phyloP scores from a whole-genome alignment of 805 yeast genomes.

The Saccharomyces paradoxus region DNA sequence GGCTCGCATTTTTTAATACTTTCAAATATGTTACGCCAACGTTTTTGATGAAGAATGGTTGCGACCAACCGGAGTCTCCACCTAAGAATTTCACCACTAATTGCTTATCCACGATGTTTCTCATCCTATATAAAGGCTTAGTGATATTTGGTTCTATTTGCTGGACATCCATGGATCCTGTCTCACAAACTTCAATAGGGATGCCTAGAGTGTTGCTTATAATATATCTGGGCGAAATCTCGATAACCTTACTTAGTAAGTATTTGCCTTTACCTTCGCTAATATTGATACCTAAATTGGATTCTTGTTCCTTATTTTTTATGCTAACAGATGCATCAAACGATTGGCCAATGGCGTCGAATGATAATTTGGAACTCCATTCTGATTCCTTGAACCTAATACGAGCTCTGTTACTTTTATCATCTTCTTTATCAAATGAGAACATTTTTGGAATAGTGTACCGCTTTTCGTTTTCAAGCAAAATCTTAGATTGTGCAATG shows the following conservation, averaged over 20 bases:
- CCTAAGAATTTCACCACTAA: constrained; percentile 52
- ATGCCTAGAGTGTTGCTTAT: constrained; percentile 53
- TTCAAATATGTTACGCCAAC: constrained; percentile 76
- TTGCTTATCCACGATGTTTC: constrained; percentile 47
- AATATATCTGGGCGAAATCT: constrained; percentile 76
- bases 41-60: constrained; percentile 79
- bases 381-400: constrained; percentile 60
- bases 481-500: constrained; percentile 39
- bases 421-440: constrained; percentile 59
- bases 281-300: constrained; percentile 65
- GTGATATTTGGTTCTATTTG: constrained; percentile 41
- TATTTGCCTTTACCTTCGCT: constrained; percentile 83
- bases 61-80: constrained; percentile 62
- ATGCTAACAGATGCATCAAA: constrained; percentile 47
- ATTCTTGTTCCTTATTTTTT: constrained; percentile 48
- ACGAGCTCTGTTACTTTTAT: constrained; percentile 57
- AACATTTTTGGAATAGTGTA: constrained; percentile 63
- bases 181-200: constrained; percentile 54
- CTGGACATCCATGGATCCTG: constrained; percentile 50
- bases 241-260: constrained; percentile 65
- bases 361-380: constrained; percentile 66
- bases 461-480: constrained; percentile 18
- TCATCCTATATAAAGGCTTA: constrained; percentile 56
- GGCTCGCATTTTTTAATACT: constrained; percentile 57
- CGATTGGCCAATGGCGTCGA: constrained; percentile 85